Evolutionary conservation across 2,329 filamentous ascomycete genomes (phyloP), one percentile per base, ranked within the genome.

Genomic region (Xenosphaeropsis pyriputrescens): DNA sequence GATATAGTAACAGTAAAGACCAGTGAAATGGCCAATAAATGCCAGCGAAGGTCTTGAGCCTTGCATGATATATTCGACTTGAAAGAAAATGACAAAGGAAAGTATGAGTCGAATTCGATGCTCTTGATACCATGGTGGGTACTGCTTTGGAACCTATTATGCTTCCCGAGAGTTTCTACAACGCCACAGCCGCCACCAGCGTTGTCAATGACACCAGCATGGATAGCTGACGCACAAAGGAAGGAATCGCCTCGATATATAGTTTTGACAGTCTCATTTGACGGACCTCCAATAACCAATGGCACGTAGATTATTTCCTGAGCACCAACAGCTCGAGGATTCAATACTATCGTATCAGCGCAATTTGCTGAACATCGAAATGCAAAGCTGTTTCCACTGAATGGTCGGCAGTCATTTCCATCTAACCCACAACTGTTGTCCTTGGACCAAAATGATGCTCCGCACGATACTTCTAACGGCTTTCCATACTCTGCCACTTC

Each of bases 241-340:
- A 84, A 93, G 12, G 85, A 93, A 57, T 94, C 86, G 8, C 82
- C 85, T 14, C 91, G 80, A 56, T 96, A 96, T 16, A 82, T 64
- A 0, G 79, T 69, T 5, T 50, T 35, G 4, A 37, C 43, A 16
- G 38, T 34, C 33, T 48, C 47, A 18, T 66, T 59, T 35, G 59
- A 57, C 0, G 73, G 72, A 0, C 79, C 79, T n/a, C 80, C 80
- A 18, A 85, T 64, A 2, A 85, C 69, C n/a, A 84, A 54, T 1
- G 75, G 62, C 17, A 58, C 60, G 51, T 85, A 85, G 34, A 70
- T 62, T 36, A 83, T 61, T 45, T 79, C 72, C 47, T 78, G 67
- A 45, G 75, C 70, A 26, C 84, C 84, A 4, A 91, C 81, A 6
- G 83, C 81, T 46, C 82, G 71, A 14, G 80, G 79, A 47, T 86